Evolutionary conservation across 495 filamentous ascomycete species (phyloP).

Genomic region (Cercophora scortea): DNA sequence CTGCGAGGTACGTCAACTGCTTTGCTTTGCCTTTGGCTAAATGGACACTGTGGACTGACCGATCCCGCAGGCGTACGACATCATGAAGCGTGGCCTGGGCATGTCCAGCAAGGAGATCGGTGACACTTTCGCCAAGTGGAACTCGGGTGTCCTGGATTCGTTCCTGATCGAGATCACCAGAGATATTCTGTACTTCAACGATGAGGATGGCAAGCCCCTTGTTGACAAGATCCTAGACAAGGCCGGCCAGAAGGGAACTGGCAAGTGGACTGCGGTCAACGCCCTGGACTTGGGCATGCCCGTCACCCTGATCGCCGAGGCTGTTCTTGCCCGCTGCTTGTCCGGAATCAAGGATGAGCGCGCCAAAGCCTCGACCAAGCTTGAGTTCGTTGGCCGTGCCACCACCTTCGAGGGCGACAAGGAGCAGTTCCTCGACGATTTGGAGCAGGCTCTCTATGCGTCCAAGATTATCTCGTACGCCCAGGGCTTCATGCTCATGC

Average conservation of each 20-base stretch:
- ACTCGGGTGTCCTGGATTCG: constrained; percentile 95
- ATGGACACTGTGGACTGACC: background rate
- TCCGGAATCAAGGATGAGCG: constrained; percentile 93
- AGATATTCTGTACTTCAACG: constrained; percentile 94
- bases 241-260: constrained; percentile 98
- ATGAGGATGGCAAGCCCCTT: constrained; percentile 81
- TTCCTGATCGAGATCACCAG: constrained; percentile 99
- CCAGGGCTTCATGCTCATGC: constrained; percentile 99
- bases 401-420: constrained; percentile 82
- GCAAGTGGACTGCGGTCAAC: constrained; percentile 99
- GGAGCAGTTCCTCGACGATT: constrained; percentile 86
- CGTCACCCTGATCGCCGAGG: constrained; percentile 94
- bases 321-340: constrained; percentile 90
- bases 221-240: constrained; percentile 99
- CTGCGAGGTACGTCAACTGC: constrained; percentile 64
- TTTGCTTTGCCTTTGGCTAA: too few species aligned
- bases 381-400: constrained; percentile 62
- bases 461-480: constrained; percentile 99
- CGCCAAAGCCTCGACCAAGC: constrained; percentile 67
- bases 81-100: constrained; percentile 94
- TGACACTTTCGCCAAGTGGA: constrained; percentile 91
- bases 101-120: constrained; percentile 85
- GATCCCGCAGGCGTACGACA: constrained; percentile 79
- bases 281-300: constrained; percentile 98
- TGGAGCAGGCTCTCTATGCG: constrained; percentile 97